phyloP scores from a whole-genome alignment of 768 basidiomycete species.

The Trametes elegans region DNA sequence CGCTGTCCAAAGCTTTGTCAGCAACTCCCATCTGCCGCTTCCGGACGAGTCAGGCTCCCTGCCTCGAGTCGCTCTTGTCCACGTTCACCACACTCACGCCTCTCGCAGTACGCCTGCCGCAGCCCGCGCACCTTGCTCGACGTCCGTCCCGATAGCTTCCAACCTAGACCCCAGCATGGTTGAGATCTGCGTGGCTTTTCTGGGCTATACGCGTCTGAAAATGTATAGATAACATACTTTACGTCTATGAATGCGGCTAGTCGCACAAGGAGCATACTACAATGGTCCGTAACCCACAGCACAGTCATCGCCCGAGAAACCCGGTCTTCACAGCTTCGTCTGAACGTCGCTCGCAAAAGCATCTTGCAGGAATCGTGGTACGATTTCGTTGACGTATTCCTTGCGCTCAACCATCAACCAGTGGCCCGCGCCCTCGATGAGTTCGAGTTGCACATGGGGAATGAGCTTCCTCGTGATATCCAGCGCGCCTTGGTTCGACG shows the following conservation, averaged over 20 bases:
- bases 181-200: no score
- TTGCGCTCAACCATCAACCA: slow-evolving; percentile 69
- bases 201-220: no score
- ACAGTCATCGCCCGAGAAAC: neutral
- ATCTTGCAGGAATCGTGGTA: slow-evolving; percentile 8
- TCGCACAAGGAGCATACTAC: no score
- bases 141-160: no score
- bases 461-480: slow-evolving; percentile 49
- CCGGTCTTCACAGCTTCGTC: slow-evolving; percentile 6
- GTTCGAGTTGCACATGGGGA: slow-evolving; percentile 46
- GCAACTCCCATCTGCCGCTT: slow-evolving; percentile 12
- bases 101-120: no score
- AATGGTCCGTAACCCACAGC: neutral
- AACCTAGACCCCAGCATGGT: neutral
- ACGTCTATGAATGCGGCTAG: neutral
- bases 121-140: no score
- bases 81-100: neutral
- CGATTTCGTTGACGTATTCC: slow-evolving; percentile 46
- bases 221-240: neutral
- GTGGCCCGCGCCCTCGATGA: slow-evolving; percentile 57
- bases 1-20: slow-evolving; percentile 18
- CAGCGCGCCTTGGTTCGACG: slow-evolving; percentile 42
- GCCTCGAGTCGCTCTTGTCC: neutral
- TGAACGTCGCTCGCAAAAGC: neutral
- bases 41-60: slow-evolving; percentile 9